phyloP scores from a whole-genome alignment of 2,329 filamentous ascomycete species.

The Ceratocystis eucalypticola region DNA sequence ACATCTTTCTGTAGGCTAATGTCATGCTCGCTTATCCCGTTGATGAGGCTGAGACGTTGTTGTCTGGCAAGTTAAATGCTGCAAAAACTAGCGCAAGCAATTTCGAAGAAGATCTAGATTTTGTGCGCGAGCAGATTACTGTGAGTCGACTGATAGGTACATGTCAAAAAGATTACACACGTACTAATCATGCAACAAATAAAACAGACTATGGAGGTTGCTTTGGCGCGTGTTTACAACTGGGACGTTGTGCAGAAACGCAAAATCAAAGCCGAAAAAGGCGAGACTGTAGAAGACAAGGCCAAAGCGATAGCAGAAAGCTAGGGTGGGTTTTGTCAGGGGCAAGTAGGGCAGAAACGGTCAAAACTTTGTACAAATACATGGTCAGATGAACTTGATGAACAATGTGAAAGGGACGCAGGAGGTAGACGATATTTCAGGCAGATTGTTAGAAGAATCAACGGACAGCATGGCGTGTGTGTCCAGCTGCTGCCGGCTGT shows the following conservation, averaged over 20 bases:
- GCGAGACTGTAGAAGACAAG: slow-evolving; percentile 30
- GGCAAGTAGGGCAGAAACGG: not conserved
- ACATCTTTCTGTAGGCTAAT: slow-evolving; percentile 51
- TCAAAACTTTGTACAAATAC: not conserved
- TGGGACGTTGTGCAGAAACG: slow-evolving; percentile 95
- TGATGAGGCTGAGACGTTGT: slow-evolving; percentile 66
- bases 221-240: slow-evolving; percentile 94
- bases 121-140: slow-evolving; percentile 90
- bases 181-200: not conserved
- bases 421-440: not conserved
- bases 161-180: not conserved
- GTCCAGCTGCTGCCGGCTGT: not conserved
- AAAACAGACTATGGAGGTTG: slow-evolving; percentile 79
- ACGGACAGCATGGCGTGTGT: not conserved
- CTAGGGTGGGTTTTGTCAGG: slow-evolving; percentile 18
- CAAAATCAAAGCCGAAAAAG: slow-evolving; percentile 67
- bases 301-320: slow-evolving; percentile 26
- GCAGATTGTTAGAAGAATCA: not conserved
- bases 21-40: slow-evolving; percentile 95
- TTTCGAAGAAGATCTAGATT: slow-evolving; percentile 93
- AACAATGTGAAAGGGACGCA: not conserved
- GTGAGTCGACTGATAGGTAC: slow-evolving; percentile 35
- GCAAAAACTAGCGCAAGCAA: slow-evolving; percentile 71
- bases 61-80: slow-evolving; percentile 62
- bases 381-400: not conserved